phyloP scores from a whole-genome alignment of 805 yeast genomes.

The Candida multigemmis region DNA sequence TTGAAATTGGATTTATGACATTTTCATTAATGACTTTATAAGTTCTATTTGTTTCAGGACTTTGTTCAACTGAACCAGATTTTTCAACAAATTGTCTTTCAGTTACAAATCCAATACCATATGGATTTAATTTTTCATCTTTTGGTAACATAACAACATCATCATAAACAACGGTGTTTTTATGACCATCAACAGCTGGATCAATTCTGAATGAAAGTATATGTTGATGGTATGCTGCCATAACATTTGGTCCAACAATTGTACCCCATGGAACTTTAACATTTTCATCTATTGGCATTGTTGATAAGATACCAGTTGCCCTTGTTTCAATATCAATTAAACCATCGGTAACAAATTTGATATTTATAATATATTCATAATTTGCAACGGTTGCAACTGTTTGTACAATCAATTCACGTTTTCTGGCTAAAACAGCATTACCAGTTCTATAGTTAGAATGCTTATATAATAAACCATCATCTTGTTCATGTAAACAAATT shows the following conservation, averaged over 20 bases:
- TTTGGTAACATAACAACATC: slow-evolving; percentile 56
- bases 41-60: slow-evolving; percentile 68
- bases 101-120: slow-evolving; percentile 60
- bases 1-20: slow-evolving; percentile 58
- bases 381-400: slow-evolving; percentile 80
- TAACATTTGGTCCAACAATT: slow-evolving; percentile 67
- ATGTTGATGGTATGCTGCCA: slow-evolving; percentile 84
- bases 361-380: slow-evolving; percentile 69
- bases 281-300: slow-evolving; percentile 72
- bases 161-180: slow-evolving; percentile 63
- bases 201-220: slow-evolving; percentile 71
- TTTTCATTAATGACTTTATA: slow-evolving; percentile 70
- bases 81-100: slow-evolving; percentile 59
- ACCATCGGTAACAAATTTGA: slow-evolving; percentile 71
- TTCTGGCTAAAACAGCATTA: slow-evolving; percentile 64
- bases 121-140: slow-evolving; percentile 48
- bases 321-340: slow-evolving; percentile 69
- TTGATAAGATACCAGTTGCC: slow-evolving; percentile 81
- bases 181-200: slow-evolving; percentile 75
- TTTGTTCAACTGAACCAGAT: slow-evolving; percentile 64
- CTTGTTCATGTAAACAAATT: slow-evolving; percentile 75
- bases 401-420: slow-evolving; percentile 71
- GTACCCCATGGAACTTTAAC: slow-evolving; percentile 67
- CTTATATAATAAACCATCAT: slow-evolving; percentile 67
- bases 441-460: slow-evolving; percentile 74